Conservation (phyloP, 441 rosid species). For the Gossypium davidsonii region DNA sequence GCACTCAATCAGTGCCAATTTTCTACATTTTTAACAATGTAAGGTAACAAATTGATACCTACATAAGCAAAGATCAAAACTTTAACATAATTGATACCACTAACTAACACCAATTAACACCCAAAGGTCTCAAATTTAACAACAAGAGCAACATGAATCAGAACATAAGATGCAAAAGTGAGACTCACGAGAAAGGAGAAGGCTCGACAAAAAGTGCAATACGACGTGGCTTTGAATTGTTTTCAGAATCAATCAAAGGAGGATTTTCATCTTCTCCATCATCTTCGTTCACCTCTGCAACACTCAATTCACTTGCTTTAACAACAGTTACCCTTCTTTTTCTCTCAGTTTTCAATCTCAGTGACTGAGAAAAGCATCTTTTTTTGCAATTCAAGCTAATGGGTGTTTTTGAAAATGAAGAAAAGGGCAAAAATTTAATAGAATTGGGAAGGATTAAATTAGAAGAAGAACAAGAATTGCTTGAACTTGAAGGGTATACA, state of each 20-base stretch:
- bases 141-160: not conserved
- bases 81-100: not conserved
- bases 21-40: not conserved
- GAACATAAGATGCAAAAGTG: not conserved
- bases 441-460: slow-evolving; percentile 20
- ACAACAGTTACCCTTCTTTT: slow-evolving; percentile 15
- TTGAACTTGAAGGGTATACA: slow-evolving; percentile 17
- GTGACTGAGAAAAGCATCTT: not conserved
- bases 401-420: slow-evolving; percentile 29
- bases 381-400: slow-evolving; percentile 23
- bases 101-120: not conserved
- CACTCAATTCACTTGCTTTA: slow-evolving; percentile 43
- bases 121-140: not conserved
- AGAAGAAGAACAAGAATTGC: slow-evolving; percentile 1
- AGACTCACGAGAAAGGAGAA: slow-evolving; percentile 88
- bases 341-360: not conserved
- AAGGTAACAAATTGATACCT: not conserved
- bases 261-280: slow-evolving; percentile 46
- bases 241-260: slow-evolving; percentile 52
- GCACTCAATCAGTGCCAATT: slow-evolving; percentile 4
- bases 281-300: slow-evolving; percentile 41
- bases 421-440: slow-evolving; percentile 20
- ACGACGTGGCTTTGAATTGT: slow-evolving; percentile 57
- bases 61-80: not conserved
- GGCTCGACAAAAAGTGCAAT: slow-evolving; percentile 97